Conservation (phyloP, 352 stramenopile species). For the Pythium phragmitis region DNA sequence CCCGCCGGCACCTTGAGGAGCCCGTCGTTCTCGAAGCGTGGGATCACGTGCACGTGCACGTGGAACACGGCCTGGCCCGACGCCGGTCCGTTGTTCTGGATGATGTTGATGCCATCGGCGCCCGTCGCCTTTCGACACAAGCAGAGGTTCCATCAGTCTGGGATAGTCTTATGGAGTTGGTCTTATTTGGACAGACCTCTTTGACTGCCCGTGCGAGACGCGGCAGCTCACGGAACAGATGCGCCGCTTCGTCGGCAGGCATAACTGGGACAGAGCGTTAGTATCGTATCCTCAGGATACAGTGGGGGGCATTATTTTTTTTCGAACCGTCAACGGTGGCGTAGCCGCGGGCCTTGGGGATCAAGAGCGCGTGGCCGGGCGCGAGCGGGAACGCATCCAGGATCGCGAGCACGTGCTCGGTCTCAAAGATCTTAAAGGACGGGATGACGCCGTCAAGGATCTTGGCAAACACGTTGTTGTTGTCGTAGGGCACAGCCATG, state of each 20-base stretch:
- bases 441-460: slow-evolving; percentile 78
- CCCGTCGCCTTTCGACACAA: slow-evolving; percentile 42
- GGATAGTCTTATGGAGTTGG: background rate
- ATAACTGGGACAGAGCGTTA: slow-evolving; percentile 40
- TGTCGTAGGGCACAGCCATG: slow-evolving; percentile 56
- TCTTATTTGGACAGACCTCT: slow-evolving; percentile 25
- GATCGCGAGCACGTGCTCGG: slow-evolving; percentile 80
- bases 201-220: slow-evolving; percentile 75
- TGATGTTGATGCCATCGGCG: slow-evolving; percentile 69
- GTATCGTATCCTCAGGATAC: slow-evolving; percentile 17
- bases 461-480: slow-evolving; percentile 79
- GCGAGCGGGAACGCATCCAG: slow-evolving; percentile 74
- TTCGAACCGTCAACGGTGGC: slow-evolving; percentile 55
- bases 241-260: slow-evolving; percentile 64
- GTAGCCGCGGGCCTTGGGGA: slow-evolving; percentile 69
- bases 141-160: background rate
- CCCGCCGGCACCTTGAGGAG: slow-evolving; percentile 55
- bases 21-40: slow-evolving; percentile 60
- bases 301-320: background rate
- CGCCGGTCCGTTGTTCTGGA: slow-evolving; percentile 78
- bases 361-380: slow-evolving; percentile 64
- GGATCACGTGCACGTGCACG: slow-evolving; percentile 80
- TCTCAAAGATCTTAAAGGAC: slow-evolving; percentile 86
- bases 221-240: slow-evolving; percentile 72
- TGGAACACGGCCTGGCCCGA: slow-evolving; percentile 78